These are phyloP conservation scores for Excoecaria agallocha DNA, from an alignment of 345 rosid species.

Conservation along the genomic window DNA sequence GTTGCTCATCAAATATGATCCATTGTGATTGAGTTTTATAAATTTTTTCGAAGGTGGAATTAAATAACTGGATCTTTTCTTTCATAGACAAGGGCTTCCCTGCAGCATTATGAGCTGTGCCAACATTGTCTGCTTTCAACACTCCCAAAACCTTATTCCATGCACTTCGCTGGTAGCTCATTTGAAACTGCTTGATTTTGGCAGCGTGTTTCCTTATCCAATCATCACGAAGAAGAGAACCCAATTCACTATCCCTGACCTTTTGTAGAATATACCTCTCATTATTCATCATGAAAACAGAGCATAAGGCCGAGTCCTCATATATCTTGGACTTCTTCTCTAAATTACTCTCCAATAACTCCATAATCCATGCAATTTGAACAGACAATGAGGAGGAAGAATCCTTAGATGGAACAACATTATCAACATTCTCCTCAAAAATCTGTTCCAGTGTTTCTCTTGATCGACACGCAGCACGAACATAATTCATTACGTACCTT, in stretches of 20 bases:
- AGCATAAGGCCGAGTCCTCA: slow-evolving; percentile 57
- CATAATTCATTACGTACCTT: slow-evolving; percentile 86
- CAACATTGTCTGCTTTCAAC: slow-evolving; percentile 30
- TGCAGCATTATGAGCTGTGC: neutral
- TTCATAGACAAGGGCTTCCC: neutral
- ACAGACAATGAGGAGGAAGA: slow-evolving; percentile 59
- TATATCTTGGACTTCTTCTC: slow-evolving; percentile 82
- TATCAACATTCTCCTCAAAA: slow-evolving; percentile 49
- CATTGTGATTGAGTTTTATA: neutral
- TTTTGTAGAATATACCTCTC: slow-evolving; percentile 82
- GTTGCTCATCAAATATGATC: neutral
- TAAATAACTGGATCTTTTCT: neutral
- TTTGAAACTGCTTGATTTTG: no score
- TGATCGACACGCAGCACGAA: slow-evolving; percentile 80
- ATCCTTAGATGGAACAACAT: slow-evolving; percentile 26
- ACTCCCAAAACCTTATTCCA: slow-evolving; percentile 68
- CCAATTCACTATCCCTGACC: slow-evolving; percentile 68
- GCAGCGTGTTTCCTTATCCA: no score
- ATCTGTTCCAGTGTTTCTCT: slow-evolving; percentile 72
- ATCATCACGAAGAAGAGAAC: slow-evolving; percentile 62
- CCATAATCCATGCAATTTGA: slow-evolving; percentile 90
- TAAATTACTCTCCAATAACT: slow-evolving; percentile 82
- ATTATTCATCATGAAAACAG: slow-evolving; percentile 82
- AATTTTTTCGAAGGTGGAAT: neutral
- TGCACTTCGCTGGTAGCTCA: slow-evolving; percentile 57